Evolutionary conservation across 441 rosid species (phyloP), one percentile per base, ranked within the genome.

Genomic region (Populus hybrid): DNA sequence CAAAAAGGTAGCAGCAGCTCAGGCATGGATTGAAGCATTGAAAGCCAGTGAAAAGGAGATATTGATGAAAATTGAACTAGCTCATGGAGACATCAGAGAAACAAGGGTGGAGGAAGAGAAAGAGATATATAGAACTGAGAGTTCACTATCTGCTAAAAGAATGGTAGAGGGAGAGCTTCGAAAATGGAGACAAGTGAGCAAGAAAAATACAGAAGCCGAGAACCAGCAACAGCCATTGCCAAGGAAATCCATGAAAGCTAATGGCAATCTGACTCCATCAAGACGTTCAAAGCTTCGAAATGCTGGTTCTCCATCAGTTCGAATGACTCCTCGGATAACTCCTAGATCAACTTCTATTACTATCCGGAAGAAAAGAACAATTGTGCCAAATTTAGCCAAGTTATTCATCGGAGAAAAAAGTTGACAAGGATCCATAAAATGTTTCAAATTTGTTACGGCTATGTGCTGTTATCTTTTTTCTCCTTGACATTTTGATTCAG

Each of bases 1-100:
- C 76, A 91, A 88, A 83, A 93, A 95, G 82, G 91, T 93, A 59
- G 93, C 90, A 10, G 97, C 97, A 2, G 95, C 97, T 70, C 87
- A 87, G 86, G 93, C 98, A 8, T 93, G 98, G 97, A 87, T 93
- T 1, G 91, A 91, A 82, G 93, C 98, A 77, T 75, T 95, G 21
- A 89, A 87, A 84, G 88, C 93, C 0, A 91, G 91, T 78, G 94
- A 94, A 84, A 89, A 81, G 74, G 96, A 88, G 81, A 88, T 87
- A 71, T 3, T 81, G 84, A 88, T 91, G 87, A 90, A 87, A 82
- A 89, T 82, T 0, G 94, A 90, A 75, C 78, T 86, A 32, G 84
- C 83, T 38, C 85, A 83, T 7, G 82, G 85, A 83, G 84, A 84
- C 69, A 83, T 84, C 18, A 81, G 86, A 50, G 90, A 84, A 59